Conservation (phyloP, 2,329 filamentous ascomycete species). For the Orbilia oligospora region DNA sequence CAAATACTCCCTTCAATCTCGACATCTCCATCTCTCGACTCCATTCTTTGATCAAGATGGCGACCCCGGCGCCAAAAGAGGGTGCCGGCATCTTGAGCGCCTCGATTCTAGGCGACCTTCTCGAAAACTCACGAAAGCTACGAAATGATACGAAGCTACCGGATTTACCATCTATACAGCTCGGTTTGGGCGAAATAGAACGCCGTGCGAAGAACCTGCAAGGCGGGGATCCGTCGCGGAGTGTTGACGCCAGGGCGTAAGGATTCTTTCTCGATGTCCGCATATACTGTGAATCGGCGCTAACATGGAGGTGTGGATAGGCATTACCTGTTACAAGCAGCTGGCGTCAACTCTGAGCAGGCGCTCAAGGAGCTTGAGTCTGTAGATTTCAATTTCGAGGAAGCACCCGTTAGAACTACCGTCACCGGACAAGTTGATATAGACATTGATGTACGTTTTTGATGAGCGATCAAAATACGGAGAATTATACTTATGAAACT, state of each 20-base stretch:
- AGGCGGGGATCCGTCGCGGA: slow-evolving; percentile 75
- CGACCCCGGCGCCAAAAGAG: slow-evolving; percentile 53
- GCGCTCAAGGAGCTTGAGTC: slow-evolving; percentile 88
- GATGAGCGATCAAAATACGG: slow-evolving; percentile 59
- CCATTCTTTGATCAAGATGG: slow-evolving; percentile 40
- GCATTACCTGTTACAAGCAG: slow-evolving; percentile 93
- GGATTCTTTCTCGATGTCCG: slow-evolving; percentile 62
- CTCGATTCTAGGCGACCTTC: slow-evolving; percentile 63
- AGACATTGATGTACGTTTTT: slow-evolving; percentile 73
- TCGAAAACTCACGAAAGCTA: slow-evolving; percentile 65
- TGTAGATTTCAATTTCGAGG: slow-evolving; percentile 75
- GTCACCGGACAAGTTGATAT: slow-evolving; percentile 70
- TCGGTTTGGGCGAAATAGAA: slow-evolving; percentile 89
- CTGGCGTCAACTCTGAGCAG: slow-evolving; percentile 88
- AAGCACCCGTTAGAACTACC: slow-evolving; percentile 66
- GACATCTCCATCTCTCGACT: not conserved
- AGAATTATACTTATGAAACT: slow-evolving; percentile 48
- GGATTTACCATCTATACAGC: slow-evolving; percentile 88
- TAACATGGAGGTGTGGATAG: slow-evolving; percentile 71
- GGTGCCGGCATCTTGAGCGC: slow-evolving; percentile 45
- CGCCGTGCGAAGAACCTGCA: slow-evolving; percentile 82
- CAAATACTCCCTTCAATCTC: not conserved
- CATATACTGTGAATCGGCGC: slow-evolving; percentile 64
- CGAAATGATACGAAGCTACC: slow-evolving; percentile 75
- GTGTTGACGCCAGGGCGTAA: slow-evolving; percentile 70